Conservation (phyloP, 2,329 filamentous ascomycete species). For the Bipolaris cookei region DNA sequence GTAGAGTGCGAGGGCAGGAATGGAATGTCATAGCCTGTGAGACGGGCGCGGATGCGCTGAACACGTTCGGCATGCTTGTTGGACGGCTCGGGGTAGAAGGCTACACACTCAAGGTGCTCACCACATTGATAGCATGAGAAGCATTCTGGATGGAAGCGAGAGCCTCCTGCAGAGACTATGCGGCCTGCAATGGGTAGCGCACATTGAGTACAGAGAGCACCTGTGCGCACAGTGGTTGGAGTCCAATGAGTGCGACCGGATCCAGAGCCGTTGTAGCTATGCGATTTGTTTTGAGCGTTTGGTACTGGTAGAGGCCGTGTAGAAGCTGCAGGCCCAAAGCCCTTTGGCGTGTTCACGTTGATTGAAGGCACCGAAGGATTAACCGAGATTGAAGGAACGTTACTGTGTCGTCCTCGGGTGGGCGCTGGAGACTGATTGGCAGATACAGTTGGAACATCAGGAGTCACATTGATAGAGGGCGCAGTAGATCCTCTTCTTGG, state of each 20-base stretch:
- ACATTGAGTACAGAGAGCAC: conserved; percentile 84
- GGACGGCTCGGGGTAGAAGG: conserved; percentile 92
- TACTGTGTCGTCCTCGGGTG: conserved; percentile 20
- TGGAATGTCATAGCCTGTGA: conserved; percentile 59
- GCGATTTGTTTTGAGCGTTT: conserved; percentile 52
- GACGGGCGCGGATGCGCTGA: conserved; percentile 71
- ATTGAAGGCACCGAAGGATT: conserved; percentile 33
- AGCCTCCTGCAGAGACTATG: conserved; percentile 81
- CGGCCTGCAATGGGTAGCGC: conserved; percentile 84
- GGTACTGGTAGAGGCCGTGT: conserved; percentile 57
- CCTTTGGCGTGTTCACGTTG: conserved; percentile 30
- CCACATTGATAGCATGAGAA: conserved; percentile 89
- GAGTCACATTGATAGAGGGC: conserved; percentile 28
- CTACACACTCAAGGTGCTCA: conserved; percentile 88
- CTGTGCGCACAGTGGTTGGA: conserved; percentile 58
- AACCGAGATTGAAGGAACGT: conserved; percentile 34
- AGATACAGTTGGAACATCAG: conserved; percentile 41
- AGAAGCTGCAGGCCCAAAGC: conserved; percentile 38
- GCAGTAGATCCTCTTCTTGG: conserved; percentile 12
- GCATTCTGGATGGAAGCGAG: conserved; percentile 90
- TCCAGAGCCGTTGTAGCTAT: conserved; percentile 41
- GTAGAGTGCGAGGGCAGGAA: conserved; percentile 51
- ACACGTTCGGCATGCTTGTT: conserved; percentile 72
- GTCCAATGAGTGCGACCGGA: conserved; percentile 54
- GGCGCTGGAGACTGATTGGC: conserved; percentile 28